Percentiles rank a stretch among this genome's conserved stretches.
These are phyloP conservation scores for Hortiboletus flavorubellus DNA, from an alignment of 768 basidiomycete genomes.

Conservation along the genomic window DNA sequence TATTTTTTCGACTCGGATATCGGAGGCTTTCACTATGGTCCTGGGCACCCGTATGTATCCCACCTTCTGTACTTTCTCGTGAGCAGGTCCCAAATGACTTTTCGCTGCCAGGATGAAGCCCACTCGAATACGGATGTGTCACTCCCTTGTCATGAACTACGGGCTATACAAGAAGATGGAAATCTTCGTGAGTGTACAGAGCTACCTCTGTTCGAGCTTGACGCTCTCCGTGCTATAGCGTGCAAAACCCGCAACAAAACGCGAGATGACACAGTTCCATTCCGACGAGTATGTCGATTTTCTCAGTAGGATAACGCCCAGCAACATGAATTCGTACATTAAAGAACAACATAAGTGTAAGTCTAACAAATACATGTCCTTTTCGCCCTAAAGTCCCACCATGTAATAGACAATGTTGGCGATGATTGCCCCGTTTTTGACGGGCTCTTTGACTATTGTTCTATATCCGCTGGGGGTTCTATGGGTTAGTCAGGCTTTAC, in stretches of 20 bases:
- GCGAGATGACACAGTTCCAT: slow-evolving; percentile 99
- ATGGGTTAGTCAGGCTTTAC: slow-evolving; percentile 68
- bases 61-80: not conserved
- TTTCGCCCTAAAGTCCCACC: not conserved
- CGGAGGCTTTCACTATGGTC: slow-evolving; percentile 99
- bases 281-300: slow-evolving; percentile 99
- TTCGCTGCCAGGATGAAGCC: slow-evolving; percentile 78
- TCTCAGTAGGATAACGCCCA: slow-evolving; percentile 87
- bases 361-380: slow-evolving; percentile 17
- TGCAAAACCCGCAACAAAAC: slow-evolving; percentile 98
- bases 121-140: slow-evolving; percentile 98
- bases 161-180: slow-evolving; percentile 99
- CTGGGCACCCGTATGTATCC: slow-evolving; percentile 78
- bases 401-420: slow-evolving; percentile 81
- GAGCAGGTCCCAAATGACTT: not conserved
- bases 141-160: slow-evolving; percentile 99
- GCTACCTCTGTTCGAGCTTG: not conserved
- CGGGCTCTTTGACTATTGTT: slow-evolving; percentile 97
- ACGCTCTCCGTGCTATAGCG: slow-evolving; percentile 50
- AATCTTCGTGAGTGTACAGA: slow-evolving; percentile 76
- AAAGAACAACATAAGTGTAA: slow-evolving; percentile 96
- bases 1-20: slow-evolving; percentile 99
- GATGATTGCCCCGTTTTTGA: slow-evolving; percentile 99
- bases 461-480: slow-evolving; percentile 98
- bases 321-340: slow-evolving; percentile 90